Base-by-base conservation (phyloP, 179 eudicot genomes). In the Carnegiea gigantea region DNA sequence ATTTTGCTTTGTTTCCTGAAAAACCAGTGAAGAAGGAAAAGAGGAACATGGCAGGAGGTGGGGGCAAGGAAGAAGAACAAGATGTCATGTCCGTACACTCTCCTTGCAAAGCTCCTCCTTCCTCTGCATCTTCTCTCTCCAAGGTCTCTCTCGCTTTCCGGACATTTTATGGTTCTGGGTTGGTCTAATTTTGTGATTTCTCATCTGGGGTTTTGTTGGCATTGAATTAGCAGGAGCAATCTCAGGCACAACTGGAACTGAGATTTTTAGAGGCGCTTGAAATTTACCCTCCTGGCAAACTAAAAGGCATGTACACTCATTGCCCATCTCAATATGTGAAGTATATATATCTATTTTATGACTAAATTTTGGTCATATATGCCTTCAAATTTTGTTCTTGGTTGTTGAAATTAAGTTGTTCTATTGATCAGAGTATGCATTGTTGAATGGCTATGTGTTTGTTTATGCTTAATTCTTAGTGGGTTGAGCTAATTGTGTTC, bases 21-120 rank as follows among this genome's bases (percentile, higher is more conserved):
- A 60, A 36, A 38, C n/a, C 24, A 17, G 26, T 62, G 68, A 15
- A 15, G n/a, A 54, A 54, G 62, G 62, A 30, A 65, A 26, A 4
- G 33, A 36, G 73, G 73, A 36, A 30, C 46, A 70, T 40, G 81
- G 81, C 76, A 6, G 75, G 64, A 38, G 81, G 80, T 46, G 84
- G 78, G 28, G 88, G 86, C 0, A 91, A 86, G 72, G 98, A 95
- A 80, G 95, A 93, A 83, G 95, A 95, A 85, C 97, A 92, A 80
- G 99, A 96, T 78, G 98, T 90, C 1, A 78, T 93, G 84, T 96
- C 99, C 11, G 98, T 95, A 38, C 98, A 94, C 83, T 94, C 98
- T 77, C 97, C 98, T 57, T 92, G 97, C 92, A 94, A 94, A 81
- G 90, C 90, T 78, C 91, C 86, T 5, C 91, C 89, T 82, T 90